Conservation (phyloP, 345 rosid species). For the Gossypium bickii region DNA sequence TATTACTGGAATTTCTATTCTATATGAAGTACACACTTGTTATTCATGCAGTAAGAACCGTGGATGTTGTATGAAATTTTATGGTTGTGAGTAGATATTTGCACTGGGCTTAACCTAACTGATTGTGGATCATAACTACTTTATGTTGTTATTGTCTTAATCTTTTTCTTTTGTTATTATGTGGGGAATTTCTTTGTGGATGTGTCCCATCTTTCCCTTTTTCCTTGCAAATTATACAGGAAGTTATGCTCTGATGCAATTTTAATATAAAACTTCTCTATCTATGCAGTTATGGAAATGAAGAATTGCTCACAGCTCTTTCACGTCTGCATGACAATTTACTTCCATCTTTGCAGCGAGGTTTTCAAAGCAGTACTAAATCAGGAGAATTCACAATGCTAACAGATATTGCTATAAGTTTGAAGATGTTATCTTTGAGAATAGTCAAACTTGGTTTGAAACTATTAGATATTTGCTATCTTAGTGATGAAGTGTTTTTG, state of each 20-base stretch:
- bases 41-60: not conserved
- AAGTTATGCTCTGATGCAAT: conserved; percentile 11
- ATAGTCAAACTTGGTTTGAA: conserved; percentile 72
- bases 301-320: conserved; percentile 62
- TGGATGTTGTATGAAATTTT: not conserved
- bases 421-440: conserved; percentile 72
- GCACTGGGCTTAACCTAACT: conserved; percentile 6
- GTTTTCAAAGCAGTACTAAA: conserved; percentile 42
- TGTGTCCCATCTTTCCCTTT: not conserved
- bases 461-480: conserved; percentile 63
- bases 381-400: conserved; percentile 45
- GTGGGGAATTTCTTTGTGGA: not conserved
- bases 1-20: conserved; percentile 12
- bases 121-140: not conserved
- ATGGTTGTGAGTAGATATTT: not conserved
- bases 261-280: conserved; percentile 17
- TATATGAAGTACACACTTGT: not conserved
- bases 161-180: not conserved
- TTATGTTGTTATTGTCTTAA: not conserved
- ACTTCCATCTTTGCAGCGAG: conserved; percentile 69
- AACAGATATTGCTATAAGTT: conserved; percentile 45
- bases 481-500: conserved; percentile 48
- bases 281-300: conserved; percentile 70
- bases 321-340: conserved; percentile 76
- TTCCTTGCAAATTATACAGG: not conserved